Evolutionary conservation across 768 basidiomycete species (phyloP).

Genomic region (Chalciporus pseudorubinellus): DNA sequence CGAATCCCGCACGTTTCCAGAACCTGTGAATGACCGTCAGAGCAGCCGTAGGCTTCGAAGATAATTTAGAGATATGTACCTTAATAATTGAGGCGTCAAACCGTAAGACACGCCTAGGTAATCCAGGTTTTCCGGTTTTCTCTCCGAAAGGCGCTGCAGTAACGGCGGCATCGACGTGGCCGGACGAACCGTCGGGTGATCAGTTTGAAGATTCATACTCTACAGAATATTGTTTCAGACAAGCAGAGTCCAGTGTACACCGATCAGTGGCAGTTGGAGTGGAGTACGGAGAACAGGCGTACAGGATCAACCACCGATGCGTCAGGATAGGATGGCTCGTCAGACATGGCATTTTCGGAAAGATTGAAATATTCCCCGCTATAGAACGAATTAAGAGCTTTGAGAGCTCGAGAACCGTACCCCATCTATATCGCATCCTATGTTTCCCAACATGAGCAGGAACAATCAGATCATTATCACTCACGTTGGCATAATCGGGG

Average conservation of each 20-base stretch:
- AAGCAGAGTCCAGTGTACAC: neutral
- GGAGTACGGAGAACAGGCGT: constrained; percentile 11
- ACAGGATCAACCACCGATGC: constrained; percentile 48
- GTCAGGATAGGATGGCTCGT: constrained; percentile 60
- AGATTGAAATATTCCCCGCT: constrained; percentile 89
- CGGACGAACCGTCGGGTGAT: constrained; percentile 71
- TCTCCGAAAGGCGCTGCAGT: constrained; percentile 84
- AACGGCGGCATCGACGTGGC: constrained; percentile 86
- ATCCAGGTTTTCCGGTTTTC: constrained; percentile 86
- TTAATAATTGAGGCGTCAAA: constrained; percentile 78
- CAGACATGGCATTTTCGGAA: constrained; percentile 53
- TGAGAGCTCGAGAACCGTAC: constrained; percentile 86
- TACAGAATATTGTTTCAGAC: constrained; percentile 18
- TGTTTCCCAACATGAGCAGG: neutral
- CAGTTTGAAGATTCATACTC: constrained; percentile 65
- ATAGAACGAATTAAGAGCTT: constrained; percentile 87
- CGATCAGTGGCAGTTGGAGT: neutral
- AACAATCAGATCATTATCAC: constrained; percentile 26
- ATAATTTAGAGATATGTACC: constrained; percentile 38
- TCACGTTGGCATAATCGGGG: constrained; percentile 88
- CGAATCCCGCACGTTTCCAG: constrained; percentile 93
- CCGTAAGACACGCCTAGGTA: constrained; percentile 98
- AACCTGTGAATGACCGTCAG: constrained; percentile 47
- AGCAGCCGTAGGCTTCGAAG: neutral
- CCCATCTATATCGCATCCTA: constrained; percentile 72